Evolutionary conservation across 208 protist genomes (phyloP).

Genomic region (Strigomonas culicis): DNA sequence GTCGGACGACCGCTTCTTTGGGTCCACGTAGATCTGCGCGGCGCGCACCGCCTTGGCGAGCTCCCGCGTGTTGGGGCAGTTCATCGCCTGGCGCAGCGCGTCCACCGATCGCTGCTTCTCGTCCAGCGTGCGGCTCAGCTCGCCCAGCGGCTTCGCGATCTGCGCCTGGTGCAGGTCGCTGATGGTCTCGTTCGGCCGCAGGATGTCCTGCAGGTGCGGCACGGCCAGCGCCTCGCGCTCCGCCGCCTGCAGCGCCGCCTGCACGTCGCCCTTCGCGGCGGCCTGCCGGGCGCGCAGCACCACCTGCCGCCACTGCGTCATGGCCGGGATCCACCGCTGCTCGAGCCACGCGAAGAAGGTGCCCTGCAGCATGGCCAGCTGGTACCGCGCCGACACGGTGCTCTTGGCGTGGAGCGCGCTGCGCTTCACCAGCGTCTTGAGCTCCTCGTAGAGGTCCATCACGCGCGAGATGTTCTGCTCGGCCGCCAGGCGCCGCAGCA

Average conservation of each 20-base stretch:
- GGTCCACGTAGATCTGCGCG: conserved; percentile 16
- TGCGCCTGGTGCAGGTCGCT: conserved; percentile 34
- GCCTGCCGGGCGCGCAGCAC: conserved; percentile 25
- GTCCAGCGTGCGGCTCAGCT: conserved; percentile 26
- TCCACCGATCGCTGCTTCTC: conserved; percentile 23
- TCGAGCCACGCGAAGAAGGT: conserved; percentile 65
- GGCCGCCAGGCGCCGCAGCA: conserved; percentile 35
- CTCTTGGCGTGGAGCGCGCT: not conserved
- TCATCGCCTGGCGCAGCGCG: conserved; percentile 29
- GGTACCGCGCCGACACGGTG: not conserved
- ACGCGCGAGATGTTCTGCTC: conserved; percentile 32
- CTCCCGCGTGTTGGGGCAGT: not conserved
- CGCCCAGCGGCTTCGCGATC: conserved; percentile 40
- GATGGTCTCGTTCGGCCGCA: conserved; percentile 54
- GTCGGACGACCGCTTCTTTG: not conserved
- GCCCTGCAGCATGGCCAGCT: conserved; percentile 20
- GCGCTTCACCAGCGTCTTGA: conserved; percentile 19
- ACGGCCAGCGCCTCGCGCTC: conserved; percentile 36
- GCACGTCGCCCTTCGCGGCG: conserved; percentile 28
- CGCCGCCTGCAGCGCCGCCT: conserved; percentile 29
- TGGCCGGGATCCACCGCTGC: conserved; percentile 63
- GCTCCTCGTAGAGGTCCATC: conserved; percentile 27
- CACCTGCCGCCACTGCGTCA: conserved; percentile 51
- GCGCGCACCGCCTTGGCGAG: conserved; percentile 20
- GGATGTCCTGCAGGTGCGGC: conserved; percentile 53